Percentiles rank a stretch among this genome's conserved stretches.
phyloP scores from a whole-genome alignment of 2,329 filamentous ascomycete genomes.

The Colletotrichum aenigma region DNA sequence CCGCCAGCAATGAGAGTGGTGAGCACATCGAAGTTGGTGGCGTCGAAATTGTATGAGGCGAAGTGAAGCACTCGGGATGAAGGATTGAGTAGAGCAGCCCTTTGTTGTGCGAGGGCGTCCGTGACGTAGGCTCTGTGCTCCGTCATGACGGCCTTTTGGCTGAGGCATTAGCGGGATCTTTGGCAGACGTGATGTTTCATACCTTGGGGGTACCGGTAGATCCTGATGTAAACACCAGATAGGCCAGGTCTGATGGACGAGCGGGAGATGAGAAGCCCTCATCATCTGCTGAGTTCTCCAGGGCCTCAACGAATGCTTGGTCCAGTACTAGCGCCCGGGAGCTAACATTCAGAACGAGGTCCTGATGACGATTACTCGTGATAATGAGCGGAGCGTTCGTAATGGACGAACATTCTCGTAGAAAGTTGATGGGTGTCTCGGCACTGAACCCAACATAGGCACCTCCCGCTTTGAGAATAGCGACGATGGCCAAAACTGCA shows the following conservation, averaged over 20 bases:
- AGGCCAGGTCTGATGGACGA: conserved; percentile 21
- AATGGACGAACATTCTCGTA: background rate
- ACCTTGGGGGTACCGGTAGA: conserved; percentile 52
- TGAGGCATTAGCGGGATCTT: too few species aligned
- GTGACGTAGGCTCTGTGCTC: conserved; percentile 25
- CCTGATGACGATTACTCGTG: background rate
- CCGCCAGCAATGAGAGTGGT: conserved; percentile 59
- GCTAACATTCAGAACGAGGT: background rate
- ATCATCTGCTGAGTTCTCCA: background rate
- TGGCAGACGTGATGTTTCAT: too few species aligned
- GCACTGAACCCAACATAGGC: conserved; percentile 31
- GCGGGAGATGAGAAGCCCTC: background rate
- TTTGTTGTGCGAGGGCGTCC: conserved; percentile 19
- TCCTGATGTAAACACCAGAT: conserved; percentile 43
- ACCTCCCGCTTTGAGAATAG: conserved; percentile 63
- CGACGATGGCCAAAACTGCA: conserved; percentile 73
- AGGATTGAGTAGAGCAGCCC: background rate
- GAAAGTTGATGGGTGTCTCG: background rate
- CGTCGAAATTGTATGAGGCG: conserved; percentile 58
- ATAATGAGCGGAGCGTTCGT: background rate
- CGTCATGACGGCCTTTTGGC: conserved; percentile 36
- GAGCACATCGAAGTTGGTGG: conserved; percentile 55
- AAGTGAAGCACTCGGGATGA: conserved; percentile 57
- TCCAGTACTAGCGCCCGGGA: background rate
- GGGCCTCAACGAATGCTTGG: conserved; percentile 38